A percentile compares a stretch with the other conserved stretches of the same genome.
Conservation (phyloP, 306 rosid genomes). For the Cicer cuneatum region DNA sequence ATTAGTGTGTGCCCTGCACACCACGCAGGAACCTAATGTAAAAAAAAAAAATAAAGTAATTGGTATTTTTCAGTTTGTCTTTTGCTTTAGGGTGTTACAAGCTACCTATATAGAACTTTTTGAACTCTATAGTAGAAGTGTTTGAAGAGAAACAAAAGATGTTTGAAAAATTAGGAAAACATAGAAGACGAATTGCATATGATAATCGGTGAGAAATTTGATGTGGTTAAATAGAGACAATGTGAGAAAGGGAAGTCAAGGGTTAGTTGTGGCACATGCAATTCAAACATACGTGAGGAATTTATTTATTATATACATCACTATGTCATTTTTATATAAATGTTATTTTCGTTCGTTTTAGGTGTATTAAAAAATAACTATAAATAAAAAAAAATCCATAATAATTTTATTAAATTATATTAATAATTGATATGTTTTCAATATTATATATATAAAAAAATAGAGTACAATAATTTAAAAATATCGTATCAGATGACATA, state of each 20-base stretch:
- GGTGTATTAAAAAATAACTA: no score
- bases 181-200: background rate
- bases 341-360: no score
- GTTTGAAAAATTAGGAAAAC: background rate
- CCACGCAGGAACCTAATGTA: background rate
- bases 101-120: slow-evolving; percentile 30
- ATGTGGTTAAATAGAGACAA: slow-evolving; percentile 42
- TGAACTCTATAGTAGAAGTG: background rate
- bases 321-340: no score
- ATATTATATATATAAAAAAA: no score
- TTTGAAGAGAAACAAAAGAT: background rate
- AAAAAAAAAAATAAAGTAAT: background rate
- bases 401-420: no score
- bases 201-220: slow-evolving; percentile 13
- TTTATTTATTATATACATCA: background rate
- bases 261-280: slow-evolving; percentile 34
- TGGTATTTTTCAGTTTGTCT: slow-evolving; percentile 14
- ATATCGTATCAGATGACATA: no score
- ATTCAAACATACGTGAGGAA: slow-evolving; percentile 30
- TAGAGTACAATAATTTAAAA: no score
- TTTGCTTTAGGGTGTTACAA: slow-evolving; percentile 13
- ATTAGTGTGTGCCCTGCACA: background rate
- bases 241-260: slow-evolving; percentile 49
- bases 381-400: no score
- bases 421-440: no score